A percentile compares a stretch with the other conserved stretches of the same genome.
phyloP scores from a whole-genome alignment of 345 rosid genomes.

The Toxicodendron radicans region DNA sequence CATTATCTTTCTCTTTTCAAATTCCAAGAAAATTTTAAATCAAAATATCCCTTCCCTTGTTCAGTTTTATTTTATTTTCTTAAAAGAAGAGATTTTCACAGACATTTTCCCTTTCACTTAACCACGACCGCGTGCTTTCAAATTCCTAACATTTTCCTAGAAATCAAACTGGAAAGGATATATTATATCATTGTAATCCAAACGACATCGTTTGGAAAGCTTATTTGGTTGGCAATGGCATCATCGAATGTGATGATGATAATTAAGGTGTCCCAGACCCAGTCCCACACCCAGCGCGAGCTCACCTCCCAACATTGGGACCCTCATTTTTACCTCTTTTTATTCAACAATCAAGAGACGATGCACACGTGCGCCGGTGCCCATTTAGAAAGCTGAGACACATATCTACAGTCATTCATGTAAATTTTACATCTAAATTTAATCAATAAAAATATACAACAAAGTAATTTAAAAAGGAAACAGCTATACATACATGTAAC shows the following conservation, averaged over 20 bases:
- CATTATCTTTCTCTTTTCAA: conserved; percentile 18
- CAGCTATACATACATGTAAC: neutral
- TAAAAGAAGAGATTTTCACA: conserved; percentile 28
- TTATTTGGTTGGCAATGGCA: neutral
- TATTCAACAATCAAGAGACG: conserved; percentile 10
- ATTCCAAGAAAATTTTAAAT: conserved; percentile 13
- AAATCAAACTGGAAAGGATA: neutral
- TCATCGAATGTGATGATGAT: neutral
- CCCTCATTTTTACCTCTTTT: conserved; percentile 25
- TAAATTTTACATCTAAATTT: too few relatives aligned
- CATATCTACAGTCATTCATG: too few relatives aligned
- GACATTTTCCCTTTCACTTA: conserved; percentile 9
- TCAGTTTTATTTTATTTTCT: conserved; percentile 10
- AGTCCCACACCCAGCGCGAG: conserved; percentile 9
- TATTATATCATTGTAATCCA: neutral
- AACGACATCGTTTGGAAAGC: conserved; percentile 9
- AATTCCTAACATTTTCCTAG: conserved; percentile 4
- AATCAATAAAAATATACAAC: too few relatives aligned
- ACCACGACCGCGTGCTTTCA: neutral
- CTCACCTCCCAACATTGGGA: neutral
- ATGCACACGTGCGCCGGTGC: conserved; percentile 54
- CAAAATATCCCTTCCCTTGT: too few relatives aligned
- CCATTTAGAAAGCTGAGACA: conserved; percentile 35
- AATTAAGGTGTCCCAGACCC: neutral
- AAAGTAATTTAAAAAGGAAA: neutral